These are phyloP conservation scores for Huiozyma naganishii DNA, from an alignment of 805 yeast species.

Conservation along the genomic window DNA sequence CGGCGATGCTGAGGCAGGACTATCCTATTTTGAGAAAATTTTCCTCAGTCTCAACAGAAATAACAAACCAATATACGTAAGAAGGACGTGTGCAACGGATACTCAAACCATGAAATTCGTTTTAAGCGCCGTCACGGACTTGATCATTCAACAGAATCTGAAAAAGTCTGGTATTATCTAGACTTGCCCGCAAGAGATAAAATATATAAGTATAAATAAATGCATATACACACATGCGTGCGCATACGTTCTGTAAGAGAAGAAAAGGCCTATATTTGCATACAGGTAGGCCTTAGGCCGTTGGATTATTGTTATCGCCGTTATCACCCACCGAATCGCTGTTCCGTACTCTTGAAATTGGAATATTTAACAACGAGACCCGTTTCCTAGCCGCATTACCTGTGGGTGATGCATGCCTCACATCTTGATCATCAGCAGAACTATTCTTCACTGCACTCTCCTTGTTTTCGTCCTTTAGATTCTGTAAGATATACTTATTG, in stretches of 20 bases:
- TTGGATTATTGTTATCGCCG: not conserved
- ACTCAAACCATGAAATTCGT: conserved; percentile 82
- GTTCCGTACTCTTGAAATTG: conserved; percentile 21
- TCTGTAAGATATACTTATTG: conserved; percentile 7
- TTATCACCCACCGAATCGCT: conserved; percentile 1
- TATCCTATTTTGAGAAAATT: conserved; percentile 57
- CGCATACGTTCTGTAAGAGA: not conserved
- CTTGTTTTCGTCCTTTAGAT: conserved; percentile 6
- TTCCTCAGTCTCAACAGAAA: conserved; percentile 54
- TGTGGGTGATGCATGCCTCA: not conserved
- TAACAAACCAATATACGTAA: conserved; percentile 73
- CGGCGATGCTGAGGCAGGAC: conserved; percentile 53
- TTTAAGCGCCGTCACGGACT: conserved; percentile 83
- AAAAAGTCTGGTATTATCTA: conserved; percentile 65
- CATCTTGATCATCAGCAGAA: not conserved
- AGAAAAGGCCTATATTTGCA: not conserved
- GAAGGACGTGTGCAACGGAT: conserved; percentile 94
- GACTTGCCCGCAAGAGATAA: not conserved
- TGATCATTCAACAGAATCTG: conserved; percentile 75
- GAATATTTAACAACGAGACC: conserved; percentile 20
- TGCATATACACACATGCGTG: not conserved
- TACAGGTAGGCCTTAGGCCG: not conserved
- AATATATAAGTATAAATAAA: not conserved
- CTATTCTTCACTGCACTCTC: not conserved
- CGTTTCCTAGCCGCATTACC: conserved; percentile 9